These are phyloP conservation scores for Eruca vesicaria DNA, from an alignment of 441 rosid species.

Conservation along the genomic window DNA sequence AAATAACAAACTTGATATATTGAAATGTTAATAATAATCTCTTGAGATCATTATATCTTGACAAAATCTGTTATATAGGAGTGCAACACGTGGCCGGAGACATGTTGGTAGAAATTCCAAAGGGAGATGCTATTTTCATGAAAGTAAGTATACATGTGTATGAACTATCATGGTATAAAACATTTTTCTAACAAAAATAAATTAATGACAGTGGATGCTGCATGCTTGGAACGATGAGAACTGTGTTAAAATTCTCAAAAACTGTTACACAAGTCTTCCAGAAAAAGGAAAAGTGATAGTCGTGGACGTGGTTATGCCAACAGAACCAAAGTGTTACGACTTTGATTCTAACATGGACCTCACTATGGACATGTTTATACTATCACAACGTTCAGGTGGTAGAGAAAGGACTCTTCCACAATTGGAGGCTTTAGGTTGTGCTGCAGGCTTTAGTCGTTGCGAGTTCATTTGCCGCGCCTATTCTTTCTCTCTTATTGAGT, in stretches of 20 bases:
- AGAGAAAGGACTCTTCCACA: conserved; percentile 29
- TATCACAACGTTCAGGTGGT: conserved; percentile 26
- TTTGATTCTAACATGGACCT: background rate
- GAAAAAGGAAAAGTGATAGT: conserved; percentile 24
- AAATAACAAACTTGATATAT: background rate
- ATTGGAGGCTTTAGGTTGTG: background rate
- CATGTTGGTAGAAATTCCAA: conserved; percentile 30
- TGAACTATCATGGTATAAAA: background rate
- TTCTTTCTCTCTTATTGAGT: conserved; percentile 39
- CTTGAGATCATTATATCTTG: background rate
- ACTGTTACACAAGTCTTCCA: conserved; percentile 23
- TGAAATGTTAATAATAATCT: background rate
- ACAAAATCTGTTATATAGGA: conserved; percentile 9
- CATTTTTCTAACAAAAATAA: background rate
- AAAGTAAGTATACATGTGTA: conserved; percentile 11
- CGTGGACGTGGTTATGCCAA: conserved; percentile 8
- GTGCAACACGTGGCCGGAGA: conserved; percentile 29
- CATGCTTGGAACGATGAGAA: conserved; percentile 33
- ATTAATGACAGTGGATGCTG: conserved; percentile 26
- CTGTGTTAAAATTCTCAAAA: conserved; percentile 27
- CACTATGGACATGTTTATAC: conserved; percentile 19
- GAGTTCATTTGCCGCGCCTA: conserved; percentile 10
- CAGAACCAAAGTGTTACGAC: background rate
- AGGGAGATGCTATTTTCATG: conserved; percentile 31
- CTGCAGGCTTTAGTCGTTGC: conserved; percentile 15